phyloP scores from a whole-genome alignment of 768 basidiomycete genomes.

The Auriscalpium orientale region DNA sequence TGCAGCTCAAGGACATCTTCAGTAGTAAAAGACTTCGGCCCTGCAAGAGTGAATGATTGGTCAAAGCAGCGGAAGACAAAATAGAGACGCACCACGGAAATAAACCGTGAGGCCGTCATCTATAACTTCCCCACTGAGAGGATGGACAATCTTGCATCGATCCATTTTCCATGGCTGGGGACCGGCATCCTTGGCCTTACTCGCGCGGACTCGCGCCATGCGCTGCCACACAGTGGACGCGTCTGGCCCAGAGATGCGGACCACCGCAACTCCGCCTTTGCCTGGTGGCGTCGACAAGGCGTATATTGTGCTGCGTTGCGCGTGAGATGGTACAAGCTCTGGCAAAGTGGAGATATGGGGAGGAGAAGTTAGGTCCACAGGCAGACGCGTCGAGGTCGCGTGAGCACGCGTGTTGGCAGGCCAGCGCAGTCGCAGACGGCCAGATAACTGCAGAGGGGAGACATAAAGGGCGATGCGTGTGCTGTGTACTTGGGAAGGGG shows the following conservation, averaged over 20 bases:
- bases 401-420: no score
- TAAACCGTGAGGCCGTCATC: slow-evolving; percentile 81
- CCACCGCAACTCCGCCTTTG: slow-evolving; percentile 74
- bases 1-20: slow-evolving; percentile 82
- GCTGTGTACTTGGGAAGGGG: no score
- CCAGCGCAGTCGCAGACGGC: neutral
- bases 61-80: neutral
- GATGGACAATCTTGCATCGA: slow-evolving; percentile 61
- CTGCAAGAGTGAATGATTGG: slow-evolving; percentile 28
- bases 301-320: slow-evolving; percentile 73
- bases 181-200: slow-evolving; percentile 8
- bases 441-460: neutral
- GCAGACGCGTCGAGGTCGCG: no score
- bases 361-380: no score
- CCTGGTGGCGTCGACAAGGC: slow-evolving; percentile 85
- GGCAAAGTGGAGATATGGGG: neutral
- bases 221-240: slow-evolving; percentile 52
- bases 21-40: slow-evolving; percentile 74
- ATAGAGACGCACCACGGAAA: slow-evolving; percentile 53
- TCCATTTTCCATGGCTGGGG: slow-evolving; percentile 65
- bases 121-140: slow-evolving; percentile 48
- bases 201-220: slow-evolving; percentile 36
- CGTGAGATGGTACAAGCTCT: slow-evolving; percentile 29
- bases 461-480: no score
- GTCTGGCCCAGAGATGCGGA: slow-evolving; percentile 77